Conservation (phyloP, 805 yeast species). For the Starmerella etchellsii region DNA sequence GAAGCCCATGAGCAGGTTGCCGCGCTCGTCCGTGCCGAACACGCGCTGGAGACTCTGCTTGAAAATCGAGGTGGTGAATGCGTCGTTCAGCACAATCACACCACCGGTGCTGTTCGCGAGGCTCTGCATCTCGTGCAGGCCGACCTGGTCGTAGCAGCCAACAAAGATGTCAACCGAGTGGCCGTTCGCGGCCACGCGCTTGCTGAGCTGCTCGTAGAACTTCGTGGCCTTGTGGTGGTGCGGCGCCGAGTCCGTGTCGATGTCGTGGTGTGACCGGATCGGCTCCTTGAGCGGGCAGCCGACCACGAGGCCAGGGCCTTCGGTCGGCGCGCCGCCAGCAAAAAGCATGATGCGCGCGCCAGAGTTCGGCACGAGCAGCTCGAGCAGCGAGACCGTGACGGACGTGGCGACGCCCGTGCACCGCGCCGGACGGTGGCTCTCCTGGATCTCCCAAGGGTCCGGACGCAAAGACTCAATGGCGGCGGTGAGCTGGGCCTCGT, state of each 20-base stretch:
- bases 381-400: constrained; percentile 70
- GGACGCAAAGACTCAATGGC: constrained; percentile 62
- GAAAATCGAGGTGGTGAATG: constrained; percentile 88
- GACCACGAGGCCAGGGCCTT: constrained; percentile 89
- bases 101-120: constrained; percentile 84
- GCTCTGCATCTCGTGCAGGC: constrained; percentile 84
- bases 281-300: constrained; percentile 88
- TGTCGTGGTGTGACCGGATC: constrained; percentile 91
- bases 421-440: constrained; percentile 67
- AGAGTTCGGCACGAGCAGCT: constrained; percentile 67
- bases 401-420: constrained; percentile 87
- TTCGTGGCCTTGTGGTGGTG: constrained; percentile 78
- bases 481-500: constrained; percentile 69
- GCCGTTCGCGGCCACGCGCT: constrained; percentile 55
- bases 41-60: constrained; percentile 81
- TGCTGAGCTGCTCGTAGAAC: constrained; percentile 63
- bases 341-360: constrained; percentile 85
- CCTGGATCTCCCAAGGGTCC: constrained; percentile 83
- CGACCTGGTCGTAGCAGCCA: constrained; percentile 93
- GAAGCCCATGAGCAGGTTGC: constrained; percentile 77
- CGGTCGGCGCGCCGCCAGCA: constrained; percentile 91
- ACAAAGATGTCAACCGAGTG: constrained; percentile 85
- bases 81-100: constrained; percentile 72
- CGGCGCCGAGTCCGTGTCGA: constrained; percentile 79
- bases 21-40: constrained; percentile 77